Conservation (phyloP, 2,329 filamentous ascomycete species). For the Aureobasidium musti region DNA sequence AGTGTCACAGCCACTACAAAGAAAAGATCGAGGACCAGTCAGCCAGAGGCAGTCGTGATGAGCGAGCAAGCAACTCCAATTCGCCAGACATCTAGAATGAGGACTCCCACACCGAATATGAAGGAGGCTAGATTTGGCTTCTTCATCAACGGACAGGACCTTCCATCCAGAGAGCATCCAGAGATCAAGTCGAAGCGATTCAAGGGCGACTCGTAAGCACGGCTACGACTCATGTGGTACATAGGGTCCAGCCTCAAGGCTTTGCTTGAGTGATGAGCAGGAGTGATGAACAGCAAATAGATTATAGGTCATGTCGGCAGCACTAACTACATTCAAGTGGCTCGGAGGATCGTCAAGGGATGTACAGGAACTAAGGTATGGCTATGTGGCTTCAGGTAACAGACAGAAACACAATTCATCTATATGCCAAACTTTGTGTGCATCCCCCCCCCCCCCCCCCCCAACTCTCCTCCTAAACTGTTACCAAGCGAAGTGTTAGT, state of each 20-base stretch:
- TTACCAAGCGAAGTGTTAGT: too few relatives aligned
- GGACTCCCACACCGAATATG: conserved; percentile 11
- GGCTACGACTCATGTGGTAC: neutral
- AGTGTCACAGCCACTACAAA: neutral
- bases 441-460: too few relatives aligned
- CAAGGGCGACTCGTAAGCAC: neutral
- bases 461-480: too few relatives aligned
- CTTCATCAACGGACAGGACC: conserved; percentile 2
- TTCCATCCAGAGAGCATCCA: conserved; percentile 13
- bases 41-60: neutral
- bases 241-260: neutral
- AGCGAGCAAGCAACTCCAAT: neutral
- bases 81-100: neutral
- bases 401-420: neutral
- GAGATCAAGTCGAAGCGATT: conserved; percentile 19
- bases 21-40: conserved; percentile 11
- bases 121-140: conserved; percentile 4
- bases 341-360: neutral
- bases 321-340: neutral
- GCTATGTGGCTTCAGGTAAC: conserved; percentile 12
- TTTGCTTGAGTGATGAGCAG: neutral
- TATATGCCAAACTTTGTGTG: too few relatives aligned
- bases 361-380: neutral
- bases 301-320: neutral
- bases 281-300: neutral